Base-by-base conservation (phyloP, 805 yeast genomes). In the Candida multigemmis region DNA sequence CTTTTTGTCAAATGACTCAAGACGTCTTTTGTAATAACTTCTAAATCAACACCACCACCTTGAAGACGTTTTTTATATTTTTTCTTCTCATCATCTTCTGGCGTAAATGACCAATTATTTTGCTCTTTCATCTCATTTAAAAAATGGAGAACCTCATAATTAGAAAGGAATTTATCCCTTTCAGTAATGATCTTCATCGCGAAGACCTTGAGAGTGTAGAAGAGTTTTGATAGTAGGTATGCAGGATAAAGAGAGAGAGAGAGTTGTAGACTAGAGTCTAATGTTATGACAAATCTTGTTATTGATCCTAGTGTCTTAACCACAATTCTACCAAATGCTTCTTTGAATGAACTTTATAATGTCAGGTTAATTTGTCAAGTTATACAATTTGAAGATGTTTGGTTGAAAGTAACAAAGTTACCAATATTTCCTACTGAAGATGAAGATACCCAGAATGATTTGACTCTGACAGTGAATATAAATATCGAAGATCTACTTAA, bases 131-230 rank as follows among this genome's bases (percentile, higher is more conserved):
- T 53, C 8, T 53, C 69, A 8, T 53, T 47, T 21, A 80, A 48
- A 34, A 76, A 81, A 25, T 61, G 55, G 23, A 61, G 53, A 2
- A 80, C 86, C 48, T 80, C 91, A 35, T 53, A 69, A 45, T 80
- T 75, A 23, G 84, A 69, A 19, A 81, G 54, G 32, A 80, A 60
- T 30, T 68, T 65, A 23, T 74, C 79, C 32, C 85, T 52, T 21
- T 60, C 64, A 15, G 51, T 47, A 16, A 68, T 49, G 3, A 68
- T 56, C 48, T 62, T 54, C 70, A 64, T 63, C 17, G 30, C 26
- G 30, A 27, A 22, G 30, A 18, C 22, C 13, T 6, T n/a, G n/a
- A n/a, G n/a, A n/a, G n/a, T n/a, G n/a, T n/a, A n/a, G n/a, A n/a
- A n/a, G n/a, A n/a, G n/a, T n/a, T n/a, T n/a, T n/a, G n/a, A n/a